These are phyloP conservation scores for Phyllosticta citribraziliensis DNA, from an alignment of 2,329 filamentous ascomycete species.

Conservation along the genomic window DNA sequence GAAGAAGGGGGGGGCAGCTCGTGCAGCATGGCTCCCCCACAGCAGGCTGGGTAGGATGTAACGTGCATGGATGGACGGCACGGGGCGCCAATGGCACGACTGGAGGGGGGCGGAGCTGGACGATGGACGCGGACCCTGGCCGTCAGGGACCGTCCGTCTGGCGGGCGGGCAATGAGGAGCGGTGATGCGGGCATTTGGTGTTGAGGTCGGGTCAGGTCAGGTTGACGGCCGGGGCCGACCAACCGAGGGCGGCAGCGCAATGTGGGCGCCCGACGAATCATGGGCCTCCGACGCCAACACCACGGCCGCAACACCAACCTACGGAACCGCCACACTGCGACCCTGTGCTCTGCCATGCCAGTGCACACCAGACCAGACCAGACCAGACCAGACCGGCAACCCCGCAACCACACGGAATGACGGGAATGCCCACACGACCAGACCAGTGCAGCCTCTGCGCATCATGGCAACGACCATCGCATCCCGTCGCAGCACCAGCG, in stretches of 20 bases:
- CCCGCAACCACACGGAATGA: background rate
- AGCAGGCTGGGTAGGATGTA: background rate
- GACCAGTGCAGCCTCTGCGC: background rate
- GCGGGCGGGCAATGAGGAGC: background rate
- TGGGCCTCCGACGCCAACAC: background rate
- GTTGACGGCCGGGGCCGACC: background rate
- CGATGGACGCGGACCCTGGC: background rate
- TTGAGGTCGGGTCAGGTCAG: background rate
- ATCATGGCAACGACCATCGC: too few species aligned
- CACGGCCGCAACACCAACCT: too few species aligned
- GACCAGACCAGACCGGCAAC: background rate
- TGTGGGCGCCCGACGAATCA: background rate
- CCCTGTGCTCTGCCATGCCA: background rate
- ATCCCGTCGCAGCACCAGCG: too few species aligned
- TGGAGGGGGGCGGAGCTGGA: background rate
- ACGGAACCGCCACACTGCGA: background rate
- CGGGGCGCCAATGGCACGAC: background rate
- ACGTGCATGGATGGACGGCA: background rate
- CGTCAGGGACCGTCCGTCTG: background rate
- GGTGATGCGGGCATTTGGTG: background rate
- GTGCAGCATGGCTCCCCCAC: background rate
- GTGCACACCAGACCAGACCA: too few species aligned
- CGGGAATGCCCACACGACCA: background rate
- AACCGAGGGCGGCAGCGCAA: background rate
- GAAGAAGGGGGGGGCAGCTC: background rate